phyloP scores from a whole-genome alignment of 306 rosid genomes.

The Fragaria nilgerrensis region DNA sequence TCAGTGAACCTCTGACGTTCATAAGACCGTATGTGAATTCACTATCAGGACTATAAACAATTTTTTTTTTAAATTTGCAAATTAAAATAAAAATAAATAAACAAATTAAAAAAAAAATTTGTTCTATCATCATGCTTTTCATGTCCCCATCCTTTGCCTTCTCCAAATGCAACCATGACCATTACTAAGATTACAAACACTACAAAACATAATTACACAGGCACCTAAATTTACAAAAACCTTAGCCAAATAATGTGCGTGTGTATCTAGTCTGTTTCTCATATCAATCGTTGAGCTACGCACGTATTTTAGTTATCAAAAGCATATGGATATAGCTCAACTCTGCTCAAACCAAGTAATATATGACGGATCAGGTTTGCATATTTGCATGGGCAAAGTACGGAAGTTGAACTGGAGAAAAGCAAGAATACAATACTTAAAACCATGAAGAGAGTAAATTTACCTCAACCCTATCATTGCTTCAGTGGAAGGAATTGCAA shows the following conservation, averaged over 20 bases:
- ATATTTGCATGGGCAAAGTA: neutral
- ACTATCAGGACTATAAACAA: neutral
- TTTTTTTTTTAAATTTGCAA: too few species aligned
- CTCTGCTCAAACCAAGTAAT: neutral
- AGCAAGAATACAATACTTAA: neutral
- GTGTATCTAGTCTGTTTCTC: neutral
- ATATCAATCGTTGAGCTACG: neutral
- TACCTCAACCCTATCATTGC: conserved; percentile 97
- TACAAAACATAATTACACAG: neutral
- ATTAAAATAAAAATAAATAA: neutral
- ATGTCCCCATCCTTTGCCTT: neutral
- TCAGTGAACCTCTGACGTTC: neutral
- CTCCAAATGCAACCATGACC: neutral
- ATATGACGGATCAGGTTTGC: neutral
- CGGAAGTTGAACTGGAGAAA: neutral
- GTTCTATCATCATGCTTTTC: neutral
- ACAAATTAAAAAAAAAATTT: neutral
- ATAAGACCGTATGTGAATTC: neutral
- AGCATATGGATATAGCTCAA: neutral
- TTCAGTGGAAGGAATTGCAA: conserved; percentile 90
- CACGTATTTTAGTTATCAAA: neutral
- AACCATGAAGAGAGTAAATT: conserved; percentile 16
- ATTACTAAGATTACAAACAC: neutral
- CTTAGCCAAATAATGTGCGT: neutral
- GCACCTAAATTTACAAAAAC: neutral